Percentiles rank a stretch among this genome's conserved stretches.
These are phyloP conservation scores for Fusarium acutatum DNA, from an alignment of 2,329 filamentous ascomycete genomes.

Conservation along the genomic window DNA sequence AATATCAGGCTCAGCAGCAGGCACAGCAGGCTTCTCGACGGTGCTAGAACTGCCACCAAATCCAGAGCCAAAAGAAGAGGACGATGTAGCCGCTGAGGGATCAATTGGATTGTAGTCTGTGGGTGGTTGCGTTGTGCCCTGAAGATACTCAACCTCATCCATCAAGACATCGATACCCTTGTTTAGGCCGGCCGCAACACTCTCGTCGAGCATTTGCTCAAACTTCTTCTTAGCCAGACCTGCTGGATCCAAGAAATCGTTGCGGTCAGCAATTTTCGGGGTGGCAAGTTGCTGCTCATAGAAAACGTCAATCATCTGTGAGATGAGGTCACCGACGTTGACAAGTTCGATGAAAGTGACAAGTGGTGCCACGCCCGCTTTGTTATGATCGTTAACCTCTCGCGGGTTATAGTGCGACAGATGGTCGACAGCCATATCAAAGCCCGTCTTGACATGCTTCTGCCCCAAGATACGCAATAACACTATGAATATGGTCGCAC, in stretches of 20 bases:
- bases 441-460: slow-evolving; percentile 89
- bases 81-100: slow-evolving; percentile 20
- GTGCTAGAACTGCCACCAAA: slow-evolving; percentile 30
- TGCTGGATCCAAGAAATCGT: slow-evolving; percentile 92
- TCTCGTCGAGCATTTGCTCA: slow-evolving; percentile 97
- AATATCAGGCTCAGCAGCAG: slow-evolving; percentile 53
- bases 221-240: slow-evolving; percentile 97
- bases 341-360: slow-evolving; percentile 97
- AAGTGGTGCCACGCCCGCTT: slow-evolving; percentile 83
- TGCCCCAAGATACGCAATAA: slow-evolving; percentile 86
- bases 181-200: slow-evolving; percentile 92
- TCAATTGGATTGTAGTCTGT: slow-evolving; percentile 86
- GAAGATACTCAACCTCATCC: slow-evolving; percentile 96
- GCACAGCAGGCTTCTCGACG: slow-evolving; percentile 35
- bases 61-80: slow-evolving; percentile 24
- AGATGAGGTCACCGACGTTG: slow-evolving; percentile 96
- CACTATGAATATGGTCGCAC: slow-evolving; percentile 85
- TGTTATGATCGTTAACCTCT: slow-evolving; percentile 76
- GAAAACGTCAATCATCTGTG: slow-evolving; percentile 99
- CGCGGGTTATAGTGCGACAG: slow-evolving; percentile 91
- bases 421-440: slow-evolving; percentile 91
- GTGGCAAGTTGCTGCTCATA: slow-evolving; percentile 93
- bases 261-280: slow-evolving; percentile 84
- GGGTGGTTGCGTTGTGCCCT: slow-evolving; percentile 84
- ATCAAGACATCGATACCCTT: slow-evolving; percentile 98